These are phyloP conservation scores for Exobasidium cylindrosporum DNA, from an alignment of 1,284 basidiomycete genomes.

Conservation along the genomic window DNA sequence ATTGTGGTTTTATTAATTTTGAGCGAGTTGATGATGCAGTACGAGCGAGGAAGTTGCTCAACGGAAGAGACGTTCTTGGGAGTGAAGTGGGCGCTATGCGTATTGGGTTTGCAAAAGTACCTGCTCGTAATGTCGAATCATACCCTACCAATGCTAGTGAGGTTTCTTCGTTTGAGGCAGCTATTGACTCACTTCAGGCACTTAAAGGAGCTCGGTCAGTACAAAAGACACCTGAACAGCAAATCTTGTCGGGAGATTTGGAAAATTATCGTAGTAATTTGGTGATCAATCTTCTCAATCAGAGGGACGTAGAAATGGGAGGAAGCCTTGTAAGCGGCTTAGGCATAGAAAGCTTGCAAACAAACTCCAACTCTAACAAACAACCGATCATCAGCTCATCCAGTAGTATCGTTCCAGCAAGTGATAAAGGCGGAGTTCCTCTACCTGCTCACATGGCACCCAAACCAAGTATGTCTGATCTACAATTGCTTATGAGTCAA, in stretches of 20 bases:
- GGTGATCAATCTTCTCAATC: constrained; percentile 78
- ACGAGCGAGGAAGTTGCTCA: constrained; percentile 85
- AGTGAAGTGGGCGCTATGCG: constrained; percentile 91
- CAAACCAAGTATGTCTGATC: constrained; percentile 60
- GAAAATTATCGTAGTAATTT: constrained; percentile 93
- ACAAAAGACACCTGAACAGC: constrained; percentile 82
- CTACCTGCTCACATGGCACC: constrained; percentile 49
- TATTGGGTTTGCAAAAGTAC: constrained; percentile 93
- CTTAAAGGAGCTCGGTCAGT: constrained; percentile 72
- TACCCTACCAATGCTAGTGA: constrained; percentile 18
- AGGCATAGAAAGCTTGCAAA: not conserved
- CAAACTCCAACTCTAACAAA: not conserved
- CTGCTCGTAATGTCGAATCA: constrained; percentile 50
- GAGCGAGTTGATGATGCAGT: constrained; percentile 95
- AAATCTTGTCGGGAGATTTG: constrained; percentile 79
- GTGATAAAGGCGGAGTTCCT: constrained; percentile 52
- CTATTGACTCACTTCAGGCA: constrained; percentile 30
- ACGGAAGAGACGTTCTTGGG: constrained; percentile 89
- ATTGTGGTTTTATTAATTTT: constrained; percentile 93
- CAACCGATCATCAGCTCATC: constrained; percentile 35
- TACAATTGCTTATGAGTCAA: constrained; percentile 93
- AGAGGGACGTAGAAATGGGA: not conserved
- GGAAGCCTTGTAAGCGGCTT: not conserved
- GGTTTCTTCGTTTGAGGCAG: constrained; percentile 22
- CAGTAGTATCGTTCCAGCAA: constrained; percentile 51